Base-by-base conservation (phyloP, 768 basidiomycete species). In the Mycena alexandri region DNA sequence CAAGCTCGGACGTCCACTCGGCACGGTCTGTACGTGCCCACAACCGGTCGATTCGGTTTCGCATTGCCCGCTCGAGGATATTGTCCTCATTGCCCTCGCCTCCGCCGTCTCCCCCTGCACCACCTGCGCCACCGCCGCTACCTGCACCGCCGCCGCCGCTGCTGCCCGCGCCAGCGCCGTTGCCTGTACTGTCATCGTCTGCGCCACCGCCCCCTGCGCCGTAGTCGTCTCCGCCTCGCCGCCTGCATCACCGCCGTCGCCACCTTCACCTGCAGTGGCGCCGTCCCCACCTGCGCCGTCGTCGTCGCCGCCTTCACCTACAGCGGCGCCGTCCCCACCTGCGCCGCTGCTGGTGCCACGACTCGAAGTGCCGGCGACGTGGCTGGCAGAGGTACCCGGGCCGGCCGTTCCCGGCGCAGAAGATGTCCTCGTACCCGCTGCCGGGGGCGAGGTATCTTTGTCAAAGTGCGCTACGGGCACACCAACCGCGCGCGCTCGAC, bases 1-100 rank as follows among this genome's bases (percentile, higher is more conserved):
- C 42, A n/a, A 63, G 21, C 33, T 63, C 61, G 2, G 51, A 5
- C 14, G 42, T 44, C 61, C 61, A 63, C 2, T 25, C 16, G 5
- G 17, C 22, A 3, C 33, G 61, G 11, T 63, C 43, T 8, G 53
- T 24, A 0, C 43, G 52, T 3, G 19, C 10, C 61, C 61, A 63
- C n/a, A 54, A 6, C 52, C n/a, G n/a, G n/a, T n/a, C n/a, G n/a
- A n/a, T n/a, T n/a, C n/a, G n/a, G n/a, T n/a, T n/a, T n/a, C n/a
- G n/a, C n/a, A n/a, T n/a, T n/a, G n/a, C n/a, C n/a, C n/a, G n/a
- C n/a, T n/a, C n/a, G n/a, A n/a, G n/a, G n/a, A n/a, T n/a, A n/a
- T n/a, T n/a, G n/a, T 17, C 22, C 19, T 41, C 41, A 24, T n/a
- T 8, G n/a, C 24, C 24, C 11, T 2, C 36, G 16, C 1, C 38